These are phyloP conservation scores for Boletus sp. DNA, from an alignment of 768 basidiomycete species.

Conservation along the genomic window DNA sequence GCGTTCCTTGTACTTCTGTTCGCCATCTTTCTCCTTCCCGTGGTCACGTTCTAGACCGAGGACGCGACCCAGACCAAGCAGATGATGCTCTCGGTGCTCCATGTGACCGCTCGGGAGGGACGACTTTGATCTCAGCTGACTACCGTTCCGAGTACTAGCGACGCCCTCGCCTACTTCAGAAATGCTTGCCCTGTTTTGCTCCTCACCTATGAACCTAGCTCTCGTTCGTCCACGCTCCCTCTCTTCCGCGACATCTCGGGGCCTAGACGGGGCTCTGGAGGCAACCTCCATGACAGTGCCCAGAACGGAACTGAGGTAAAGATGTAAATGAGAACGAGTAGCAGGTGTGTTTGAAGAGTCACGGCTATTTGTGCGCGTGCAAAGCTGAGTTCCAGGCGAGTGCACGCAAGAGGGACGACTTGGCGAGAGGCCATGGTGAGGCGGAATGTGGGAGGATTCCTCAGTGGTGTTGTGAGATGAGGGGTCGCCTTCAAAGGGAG, in stretches of 20 bases:
- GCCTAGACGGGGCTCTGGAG: slow-evolving; percentile 11
- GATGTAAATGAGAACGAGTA: slow-evolving; percentile 16
- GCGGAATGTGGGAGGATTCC: background rate
- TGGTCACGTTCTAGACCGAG: slow-evolving; percentile 18
- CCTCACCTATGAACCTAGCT: slow-evolving; percentile 7
- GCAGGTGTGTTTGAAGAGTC: slow-evolving; percentile 1
- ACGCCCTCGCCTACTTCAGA: background rate
- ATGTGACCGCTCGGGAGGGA: background rate
- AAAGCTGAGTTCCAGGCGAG: slow-evolving; percentile 4
- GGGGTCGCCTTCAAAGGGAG: background rate
- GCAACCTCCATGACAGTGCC: slow-evolving; percentile 19
- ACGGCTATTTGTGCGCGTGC: background rate
- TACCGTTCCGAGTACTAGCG: background rate
- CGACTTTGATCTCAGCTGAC: background rate
- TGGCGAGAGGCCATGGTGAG: background rate
- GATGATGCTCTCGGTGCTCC: slow-evolving; percentile 14
- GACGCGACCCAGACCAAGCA: slow-evolving; percentile 36
- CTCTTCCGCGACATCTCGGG: slow-evolving; percentile 35
- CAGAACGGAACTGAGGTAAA: slow-evolving; percentile 17
- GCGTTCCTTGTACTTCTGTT: slow-evolving; percentile 38
- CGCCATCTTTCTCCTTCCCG: slow-evolving; percentile 9
- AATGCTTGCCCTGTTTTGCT: background rate
- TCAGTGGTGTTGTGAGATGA: slow-evolving; percentile 37
- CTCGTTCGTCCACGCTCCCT: slow-evolving; percentile 23
- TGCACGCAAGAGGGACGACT: background rate